Evolutionary conservation across 164 flowering plant species (phyloP), one percentile per base, ranked within the genome.

Genomic region (Piper longum): DNA sequence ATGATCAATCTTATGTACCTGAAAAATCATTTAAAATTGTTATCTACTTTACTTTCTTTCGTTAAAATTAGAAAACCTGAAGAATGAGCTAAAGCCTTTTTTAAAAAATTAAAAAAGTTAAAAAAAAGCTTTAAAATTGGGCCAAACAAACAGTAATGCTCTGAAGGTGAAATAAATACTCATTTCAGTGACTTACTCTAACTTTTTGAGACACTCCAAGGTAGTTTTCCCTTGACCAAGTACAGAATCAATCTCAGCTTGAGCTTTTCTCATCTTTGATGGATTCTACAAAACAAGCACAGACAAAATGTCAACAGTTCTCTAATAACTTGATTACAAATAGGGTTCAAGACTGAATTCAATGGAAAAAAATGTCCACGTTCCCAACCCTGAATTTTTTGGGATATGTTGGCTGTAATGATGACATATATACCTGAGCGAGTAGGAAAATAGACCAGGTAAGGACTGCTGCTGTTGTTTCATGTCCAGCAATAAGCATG

Each of bases 401-500:
- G 36, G 36, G 36, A 26, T 26, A 26, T 26, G 36, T 26, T 26
- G 36, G 36, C 36, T 26, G 36, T 26, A 36, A 8, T 48, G 58
- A 62, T 44, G 11, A 13, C 41, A 65, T 56, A 40, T 78, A 68
- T 81, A 88, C 99, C 73, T 90, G 96, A 4, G 97, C 90, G 63
- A 93, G 96, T 16, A 93, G 82, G 76, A 80, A 93, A 75, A 88
- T 77, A 66, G 96, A 83, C 99, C 99, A 93, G 11, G 99, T 93
- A 73, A 93, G 99, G 75, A 93, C 99, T 61, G 99, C 97, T 59
- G 96, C 95, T 8, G 97, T 93, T 65, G 99, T 93, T 79, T 93
- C 99, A 82, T 93, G 99, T 61, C 99, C 97, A 74, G 99, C 99
- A 73, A 93, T 85, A 67, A 93, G 95, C 99, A 93, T 88, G 18